phyloP scores from a whole-genome alignment of 371 early-diverging fungal species.

The Mortierella polycephala region DNA sequence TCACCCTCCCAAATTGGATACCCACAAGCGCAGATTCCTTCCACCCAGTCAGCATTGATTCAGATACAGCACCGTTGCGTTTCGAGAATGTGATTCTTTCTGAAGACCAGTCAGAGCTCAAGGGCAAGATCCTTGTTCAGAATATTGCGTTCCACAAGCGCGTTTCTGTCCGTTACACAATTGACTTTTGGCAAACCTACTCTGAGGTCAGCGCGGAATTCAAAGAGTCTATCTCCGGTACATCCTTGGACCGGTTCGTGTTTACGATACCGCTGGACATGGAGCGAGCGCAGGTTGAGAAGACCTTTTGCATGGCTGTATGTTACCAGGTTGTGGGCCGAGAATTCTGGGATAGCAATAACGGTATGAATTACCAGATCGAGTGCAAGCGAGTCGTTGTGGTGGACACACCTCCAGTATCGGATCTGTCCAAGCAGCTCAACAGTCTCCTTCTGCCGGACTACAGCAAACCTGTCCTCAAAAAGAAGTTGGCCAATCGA shows the following conservation, averaged over 20 bases:
- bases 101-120: slow-evolving; percentile 55
- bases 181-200: slow-evolving; percentile 75
- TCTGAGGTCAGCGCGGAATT: slow-evolving; percentile 68
- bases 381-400: slow-evolving; percentile 50
- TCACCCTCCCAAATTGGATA: slow-evolving; percentile 52
- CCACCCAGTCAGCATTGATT: slow-evolving; percentile 28
- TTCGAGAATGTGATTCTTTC: slow-evolving; percentile 36
- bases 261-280: slow-evolving; percentile 48
- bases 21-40: slow-evolving; percentile 19
- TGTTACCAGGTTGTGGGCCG: slow-evolving; percentile 68
- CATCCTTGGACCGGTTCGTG: slow-evolving; percentile 35
- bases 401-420: slow-evolving; percentile 4
- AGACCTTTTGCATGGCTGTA: slow-evolving; percentile 62
- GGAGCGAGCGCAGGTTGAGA: slow-evolving; percentile 24
- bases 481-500: slow-evolving; percentile 42
- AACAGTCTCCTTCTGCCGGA: slow-evolving; percentile 24
- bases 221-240: slow-evolving; percentile 56
- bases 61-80: slow-evolving; percentile 35
- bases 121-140: slow-evolving; percentile 74
- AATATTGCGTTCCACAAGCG: slow-evolving; percentile 83
- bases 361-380: slow-evolving; percentile 74
- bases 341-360: slow-evolving; percentile 88
- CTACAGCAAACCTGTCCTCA: slow-evolving; percentile 27
- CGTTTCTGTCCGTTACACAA: slow-evolving; percentile 74
- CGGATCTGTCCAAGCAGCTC: slow-evolving; percentile 34